Percentiles rank a stretch among this genome's conserved stretches.
Conservation (phyloP, 2,329 filamentous ascomycete genomes). For the Aspergillus fructus region DNA sequence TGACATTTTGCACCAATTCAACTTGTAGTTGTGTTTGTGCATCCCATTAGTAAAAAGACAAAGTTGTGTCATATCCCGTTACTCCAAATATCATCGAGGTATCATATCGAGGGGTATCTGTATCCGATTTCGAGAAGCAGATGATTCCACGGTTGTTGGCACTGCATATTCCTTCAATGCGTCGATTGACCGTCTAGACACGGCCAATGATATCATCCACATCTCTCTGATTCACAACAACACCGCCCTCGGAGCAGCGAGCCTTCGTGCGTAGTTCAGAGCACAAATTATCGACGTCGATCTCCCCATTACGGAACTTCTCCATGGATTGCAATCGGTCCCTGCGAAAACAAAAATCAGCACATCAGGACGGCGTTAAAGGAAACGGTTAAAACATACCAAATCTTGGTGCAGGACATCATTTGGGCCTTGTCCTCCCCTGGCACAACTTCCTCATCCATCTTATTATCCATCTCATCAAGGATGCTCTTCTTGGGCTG, state of each 20-base stretch:
- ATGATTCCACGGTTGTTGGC: background rate
- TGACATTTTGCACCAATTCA: slow-evolving; percentile 1
- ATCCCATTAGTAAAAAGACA: background rate
- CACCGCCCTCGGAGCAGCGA: slow-evolving; percentile 84
- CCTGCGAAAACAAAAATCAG: slow-evolving; percentile 57
- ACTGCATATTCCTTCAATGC: background rate
- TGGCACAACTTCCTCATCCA: slow-evolving; percentile 66
- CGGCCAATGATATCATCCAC: slow-evolving; percentile 73
- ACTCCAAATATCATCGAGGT: slow-evolving; percentile 16
- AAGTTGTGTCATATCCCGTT: slow-evolving; percentile 8
- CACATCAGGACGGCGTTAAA: slow-evolving; percentile 4
- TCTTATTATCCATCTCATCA: slow-evolving; percentile 69
- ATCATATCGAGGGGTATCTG: slow-evolving; percentile 27
- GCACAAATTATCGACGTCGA: slow-evolving; percentile 91
- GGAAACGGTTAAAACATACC: slow-evolving; percentile 58
- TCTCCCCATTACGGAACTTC: slow-evolving; percentile 83
- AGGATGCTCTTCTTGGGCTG: slow-evolving; percentile 68
- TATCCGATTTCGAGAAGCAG: slow-evolving; percentile 10
- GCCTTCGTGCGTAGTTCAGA: slow-evolving; percentile 93
- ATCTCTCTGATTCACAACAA: slow-evolving; percentile 84
- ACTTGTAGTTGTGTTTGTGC: background rate
- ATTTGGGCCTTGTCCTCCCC: slow-evolving; percentile 62
- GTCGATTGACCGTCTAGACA: slow-evolving; percentile 17
- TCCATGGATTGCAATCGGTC: slow-evolving; percentile 84
- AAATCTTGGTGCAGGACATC: slow-evolving; percentile 87